Evolutionary conservation across 2,329 filamentous ascomycete species (phyloP), one percentile per base, ranked within the genome.

Genomic region (Talaromyces sp.): DNA sequence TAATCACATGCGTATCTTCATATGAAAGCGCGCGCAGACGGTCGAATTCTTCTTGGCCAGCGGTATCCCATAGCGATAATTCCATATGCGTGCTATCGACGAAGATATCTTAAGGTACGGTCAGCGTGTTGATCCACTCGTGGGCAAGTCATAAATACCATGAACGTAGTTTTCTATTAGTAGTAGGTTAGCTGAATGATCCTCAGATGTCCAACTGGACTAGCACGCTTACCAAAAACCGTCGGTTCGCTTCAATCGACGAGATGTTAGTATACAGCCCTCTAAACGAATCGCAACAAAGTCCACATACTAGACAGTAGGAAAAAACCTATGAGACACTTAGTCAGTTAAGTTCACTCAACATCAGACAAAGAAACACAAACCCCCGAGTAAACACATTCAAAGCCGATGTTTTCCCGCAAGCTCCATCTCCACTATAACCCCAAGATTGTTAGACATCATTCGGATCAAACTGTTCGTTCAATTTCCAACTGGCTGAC

Each of bases 331-430:
- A 67, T 63, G 61, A 25, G 59, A 40, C 10, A 51, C 13, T 39
- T 39, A 3, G 13, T 52, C 35, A 52, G 48, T 17, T 7, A 5
- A 5, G 10, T n/a, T 45, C 53, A 53, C 45, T 53, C 45, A 54
- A 51, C 48, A 50, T 39, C 45, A 39, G 33, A 39, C 13, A 52
- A 61, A 41, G 40, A 55, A 50, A 60, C 56, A 79, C 85, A 67
- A 79, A 95, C 89, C 93, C 93, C 88, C 93, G 86, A 66, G 94
- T 99, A 78, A 99, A 99, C 74, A 99, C 94, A 74, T 99, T 99
- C 68, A 99, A 79, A 70, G 97, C 78, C 64, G 92, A 97, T 57
- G 94, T 99, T 82, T 99, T 99, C 72, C 93, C 93, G 76, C 89
- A 95, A 67, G 93, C 93, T 81, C 93, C 93, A 73, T 97, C 93